These are phyloP conservation scores for Claviceps humidiphila DNA, from an alignment of 2,329 filamentous ascomycete genomes.

Conservation along the genomic window DNA sequence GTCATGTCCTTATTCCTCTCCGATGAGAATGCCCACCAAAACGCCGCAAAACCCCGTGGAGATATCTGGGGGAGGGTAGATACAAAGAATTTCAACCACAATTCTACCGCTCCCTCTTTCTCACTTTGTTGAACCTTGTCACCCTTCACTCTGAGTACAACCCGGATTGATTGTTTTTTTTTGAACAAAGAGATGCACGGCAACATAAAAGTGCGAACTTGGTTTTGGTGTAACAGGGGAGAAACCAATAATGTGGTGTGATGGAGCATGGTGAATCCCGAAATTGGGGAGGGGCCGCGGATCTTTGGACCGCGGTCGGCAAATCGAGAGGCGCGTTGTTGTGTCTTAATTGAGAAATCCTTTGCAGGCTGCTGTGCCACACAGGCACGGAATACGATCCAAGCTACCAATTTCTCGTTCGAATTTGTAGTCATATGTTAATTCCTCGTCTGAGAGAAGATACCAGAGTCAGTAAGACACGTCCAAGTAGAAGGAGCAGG, in stretches of 20 bases:
- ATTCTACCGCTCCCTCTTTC: too few relatives aligned
- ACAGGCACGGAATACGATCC: constrained; percentile 94
- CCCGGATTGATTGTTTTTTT: too few relatives aligned
- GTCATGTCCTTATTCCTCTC: not conserved
- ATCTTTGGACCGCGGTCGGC: too few relatives aligned
- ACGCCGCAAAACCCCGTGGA: constrained; percentile 3
- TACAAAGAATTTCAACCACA: not conserved
- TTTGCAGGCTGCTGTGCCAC: constrained; percentile 91
- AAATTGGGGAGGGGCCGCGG: too few relatives aligned
- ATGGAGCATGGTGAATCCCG: not conserved
- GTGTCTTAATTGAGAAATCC: constrained; percentile 82
- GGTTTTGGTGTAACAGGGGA: not conserved
- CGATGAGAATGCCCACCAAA: constrained; percentile 5
- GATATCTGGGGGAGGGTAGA: not conserved
- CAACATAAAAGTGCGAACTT: not conserved
- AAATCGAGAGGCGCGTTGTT: not conserved
- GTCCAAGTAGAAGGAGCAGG: not conserved
- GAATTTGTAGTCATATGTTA: constrained; percentile 99
- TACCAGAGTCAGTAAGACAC: not conserved
- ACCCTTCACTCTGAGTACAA: too few relatives aligned
- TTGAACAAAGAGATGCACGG: not conserved
- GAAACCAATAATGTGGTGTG: constrained; percentile 1
- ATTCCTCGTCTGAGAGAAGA: constrained; percentile 66
- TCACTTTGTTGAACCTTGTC: too few relatives aligned
- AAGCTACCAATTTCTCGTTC: constrained; percentile 90